Evolutionary conservation across 352 stramenopile genomes (phyloP), one percentile per base, ranked within the genome.

Genomic region (Paralagenidium karlingii): DNA sequence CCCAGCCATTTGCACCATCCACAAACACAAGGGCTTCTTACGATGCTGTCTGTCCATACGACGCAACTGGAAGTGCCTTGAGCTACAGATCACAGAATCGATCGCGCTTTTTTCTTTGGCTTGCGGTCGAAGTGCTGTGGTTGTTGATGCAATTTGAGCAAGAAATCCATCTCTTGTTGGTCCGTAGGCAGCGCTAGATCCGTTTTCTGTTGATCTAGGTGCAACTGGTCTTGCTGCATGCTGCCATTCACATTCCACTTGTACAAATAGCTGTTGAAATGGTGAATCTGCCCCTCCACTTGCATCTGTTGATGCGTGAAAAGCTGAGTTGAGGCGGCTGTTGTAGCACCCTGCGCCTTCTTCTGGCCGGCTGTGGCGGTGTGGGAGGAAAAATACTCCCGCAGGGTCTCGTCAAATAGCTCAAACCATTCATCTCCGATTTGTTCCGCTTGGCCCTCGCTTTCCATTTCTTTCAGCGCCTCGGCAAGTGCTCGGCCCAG

Each of bases 181-280:
- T n/a, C n/a, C n/a, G n/a, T n/a, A n/a, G n/a, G n/a, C n/a, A n/a
- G n/a, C n/a, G n/a, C n/a, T n/a, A n/a, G n/a, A n/a, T n/a, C n/a
- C n/a, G n/a, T n/a, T n/a, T n/a, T n/a, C n/a, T n/a, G n/a, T n/a
- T 53, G 47, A 38, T 81, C 58, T 31, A 83, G 51, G 24, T 25
- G 28, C 3, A 83, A 29, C 25, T 40, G 40, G 3, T 45, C 33
- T 1, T 45, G 37, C 5, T 16, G 26, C 8, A 76, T 36, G 5
- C 36, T 33, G 8, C 49, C 60, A 15, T 74, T 51, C 8, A 85
- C 18, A 12, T 49, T 82, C 71, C 71, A 85, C 43, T 71, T 60
- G 38, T 76, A 60, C 54, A 77, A 53, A 38, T 68, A 85, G 8
- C 68, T 53, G 45, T 85, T 85, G 38, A 82, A 85, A 0, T 68